Base-by-base conservation (phyloP, 1,284 basidiomycete genomes). In the Cryptococcus sp. region DNA sequence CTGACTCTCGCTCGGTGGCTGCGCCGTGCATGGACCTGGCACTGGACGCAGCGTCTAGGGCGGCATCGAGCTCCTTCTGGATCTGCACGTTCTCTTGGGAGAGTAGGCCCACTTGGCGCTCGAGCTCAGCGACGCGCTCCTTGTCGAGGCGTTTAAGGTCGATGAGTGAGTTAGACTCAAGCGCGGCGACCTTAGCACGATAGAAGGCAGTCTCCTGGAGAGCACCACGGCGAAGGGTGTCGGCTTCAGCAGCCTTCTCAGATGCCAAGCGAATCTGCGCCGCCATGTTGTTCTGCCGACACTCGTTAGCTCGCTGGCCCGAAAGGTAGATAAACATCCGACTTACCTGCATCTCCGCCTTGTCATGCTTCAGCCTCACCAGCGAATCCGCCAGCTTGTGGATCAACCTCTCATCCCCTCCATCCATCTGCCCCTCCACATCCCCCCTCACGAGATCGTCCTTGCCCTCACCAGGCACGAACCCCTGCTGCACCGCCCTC, bases 171-270 rank as follows among this genome's bases (percentile, higher is more conserved):
- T 83, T 82, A 1, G 83, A 79, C 73, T 99, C 96, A 57, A 91
- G 79, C 0, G 95, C 92, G 4, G 86, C 82, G 12, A 96, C 80
- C 78, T 98, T 98, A 48, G 94, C 91, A 47, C 95, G 91, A 75
- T 93, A 97, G 79, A 90, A 98, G 1, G 94, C 91, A 1, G 95
- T 90, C 76, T 99, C 96, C 74, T 98, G 91, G 6, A 91, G 77
- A 1, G 96, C 95, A 49, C 85, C 87, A 4, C 82, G 78, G 62
- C 88, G 88, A 55, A 87, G 79, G 39, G 87, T 84, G 63, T 97
- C 91, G 1, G 89, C 87, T 61, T 93, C 90, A 15, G 83, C 81
- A 6, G 95, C 77, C 48, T 86, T 86, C 44, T 90, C 87, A 6
- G 91, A 91, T 6, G 87, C 85, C 42, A 82, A 80, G 50, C 83